These are phyloP conservation scores for Yamadazyma insecticola DNA, from an alignment of 805 yeast species.

Conservation along the genomic window DNA sequence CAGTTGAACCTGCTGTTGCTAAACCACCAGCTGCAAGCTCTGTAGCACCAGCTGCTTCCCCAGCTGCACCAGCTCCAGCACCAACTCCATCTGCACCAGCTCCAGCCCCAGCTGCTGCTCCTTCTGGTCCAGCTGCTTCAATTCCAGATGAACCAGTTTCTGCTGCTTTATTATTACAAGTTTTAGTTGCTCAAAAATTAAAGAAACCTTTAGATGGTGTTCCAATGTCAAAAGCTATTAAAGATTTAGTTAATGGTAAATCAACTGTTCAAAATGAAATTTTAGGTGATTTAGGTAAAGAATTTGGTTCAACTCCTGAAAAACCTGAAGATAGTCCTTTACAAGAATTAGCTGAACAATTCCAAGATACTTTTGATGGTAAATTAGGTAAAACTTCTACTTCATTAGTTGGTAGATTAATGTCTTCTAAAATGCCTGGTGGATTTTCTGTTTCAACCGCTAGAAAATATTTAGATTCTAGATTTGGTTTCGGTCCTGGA, in stretches of 20 bases:
- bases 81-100: constrained; percentile 57
- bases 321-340: constrained; percentile 98
- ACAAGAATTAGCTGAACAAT: constrained; percentile 89
- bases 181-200: constrained; percentile 90
- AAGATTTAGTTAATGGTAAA: constrained; percentile 97
- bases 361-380: constrained; percentile 89
- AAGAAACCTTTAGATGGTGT: constrained; percentile 85
- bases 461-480: constrained; percentile 84
- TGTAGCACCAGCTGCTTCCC: constrained; percentile 44
- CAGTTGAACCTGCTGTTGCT: constrained; percentile 23
- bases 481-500: constrained; percentile 91
- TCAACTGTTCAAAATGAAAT: constrained; percentile 98
- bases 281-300: constrained; percentile 97
- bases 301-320: constrained; percentile 96
- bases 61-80: constrained; percentile 49
- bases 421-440: constrained; percentile 99
- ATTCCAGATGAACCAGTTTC: constrained; percentile 87
- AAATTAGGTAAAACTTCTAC: constrained; percentile 90
- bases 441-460: constrained; percentile 92
- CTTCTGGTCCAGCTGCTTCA: constrained; percentile 77
- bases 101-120: constrained; percentile 58
- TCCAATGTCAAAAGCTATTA: constrained; percentile 88
- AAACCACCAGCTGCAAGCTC: constrained; percentile 25
- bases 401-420: constrained; percentile 82
- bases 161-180: constrained; percentile 78